Evolutionary conservation across 2,329 filamentous ascomycete species (phyloP).

Genomic region (Diplodia seriata): DNA sequence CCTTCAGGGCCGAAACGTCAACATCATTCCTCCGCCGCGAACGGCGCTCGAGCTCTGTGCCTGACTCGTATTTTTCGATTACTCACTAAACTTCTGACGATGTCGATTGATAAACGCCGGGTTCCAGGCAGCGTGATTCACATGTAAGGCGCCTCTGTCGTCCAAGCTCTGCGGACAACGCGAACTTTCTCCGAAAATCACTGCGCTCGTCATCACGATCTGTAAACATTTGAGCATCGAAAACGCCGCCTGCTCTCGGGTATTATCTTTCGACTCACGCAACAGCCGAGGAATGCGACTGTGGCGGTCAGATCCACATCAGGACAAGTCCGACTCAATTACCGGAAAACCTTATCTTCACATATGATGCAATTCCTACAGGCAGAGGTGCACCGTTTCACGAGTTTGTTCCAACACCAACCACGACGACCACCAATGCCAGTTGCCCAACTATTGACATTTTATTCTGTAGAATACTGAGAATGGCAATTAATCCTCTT

Average conservation of each 20-base stretch:
- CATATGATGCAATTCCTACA: neutral
- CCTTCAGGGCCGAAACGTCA: constrained; percentile 2
- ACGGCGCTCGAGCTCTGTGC: neutral
- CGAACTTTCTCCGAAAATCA: constrained; percentile 22
- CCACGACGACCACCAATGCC: neutral
- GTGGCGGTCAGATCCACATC: neutral
- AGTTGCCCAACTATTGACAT: neutral
- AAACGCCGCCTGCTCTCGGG: neutral
- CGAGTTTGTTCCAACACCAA: neutral
- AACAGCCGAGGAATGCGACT: neutral
- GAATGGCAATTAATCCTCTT: constrained; percentile 16
- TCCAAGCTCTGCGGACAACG: constrained; percentile 9
- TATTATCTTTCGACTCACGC: neutral
- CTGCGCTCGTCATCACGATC: constrained; percentile 2
- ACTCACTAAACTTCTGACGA: neutral
- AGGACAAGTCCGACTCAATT: neutral
- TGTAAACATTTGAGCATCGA: neutral
- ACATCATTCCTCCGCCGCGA: constrained; percentile 1
- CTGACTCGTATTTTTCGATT: neutral
- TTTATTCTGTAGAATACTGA: neutral
- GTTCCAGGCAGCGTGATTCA: neutral
- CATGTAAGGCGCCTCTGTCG: neutral
- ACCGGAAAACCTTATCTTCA: neutral
- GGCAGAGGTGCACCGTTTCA: neutral
- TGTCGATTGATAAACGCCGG: neutral